phyloP scores from a whole-genome alignment of 345 rosid species.

The Lenwebbia sp. region DNA sequence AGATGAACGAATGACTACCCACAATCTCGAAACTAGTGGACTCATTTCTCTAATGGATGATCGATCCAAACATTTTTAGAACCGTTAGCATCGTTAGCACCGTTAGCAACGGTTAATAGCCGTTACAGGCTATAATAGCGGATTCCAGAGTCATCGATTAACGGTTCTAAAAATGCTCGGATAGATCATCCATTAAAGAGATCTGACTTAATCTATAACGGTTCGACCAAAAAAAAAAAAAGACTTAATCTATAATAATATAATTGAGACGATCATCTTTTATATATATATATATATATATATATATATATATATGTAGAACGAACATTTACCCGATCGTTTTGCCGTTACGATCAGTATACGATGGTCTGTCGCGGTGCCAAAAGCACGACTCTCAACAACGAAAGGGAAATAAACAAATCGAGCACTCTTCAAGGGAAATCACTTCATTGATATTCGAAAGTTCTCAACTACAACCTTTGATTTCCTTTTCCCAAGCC shows the following conservation, averaged over 20 bases:
- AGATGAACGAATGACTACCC: neutral
- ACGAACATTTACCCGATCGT: neutral
- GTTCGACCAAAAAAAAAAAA: too few species aligned
- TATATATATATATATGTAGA: neutral
- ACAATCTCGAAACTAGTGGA: neutral
- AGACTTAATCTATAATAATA: neutral
- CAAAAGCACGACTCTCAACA: neutral
- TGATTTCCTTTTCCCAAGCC: neutral
- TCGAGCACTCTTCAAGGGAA: neutral
- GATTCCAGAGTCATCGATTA: neutral
- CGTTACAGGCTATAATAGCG: neutral
- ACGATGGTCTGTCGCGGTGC: neutral
- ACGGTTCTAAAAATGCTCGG: neutral
- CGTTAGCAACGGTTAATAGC: neutral
- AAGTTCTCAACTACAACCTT: neutral
- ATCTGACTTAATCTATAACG: neutral
- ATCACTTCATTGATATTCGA: neutral
- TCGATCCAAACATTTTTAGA: neutral
- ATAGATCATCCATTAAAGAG: neutral
- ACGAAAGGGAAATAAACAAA: neutral
- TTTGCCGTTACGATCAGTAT: neutral
- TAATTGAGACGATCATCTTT: neutral
- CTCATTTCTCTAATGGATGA: neutral
- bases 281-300: too few species aligned
- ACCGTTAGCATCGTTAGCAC: neutral